Conservation (phyloP, 495 filamentous ascomycete genomes). For the Stereocaulon alpinum region DNA sequence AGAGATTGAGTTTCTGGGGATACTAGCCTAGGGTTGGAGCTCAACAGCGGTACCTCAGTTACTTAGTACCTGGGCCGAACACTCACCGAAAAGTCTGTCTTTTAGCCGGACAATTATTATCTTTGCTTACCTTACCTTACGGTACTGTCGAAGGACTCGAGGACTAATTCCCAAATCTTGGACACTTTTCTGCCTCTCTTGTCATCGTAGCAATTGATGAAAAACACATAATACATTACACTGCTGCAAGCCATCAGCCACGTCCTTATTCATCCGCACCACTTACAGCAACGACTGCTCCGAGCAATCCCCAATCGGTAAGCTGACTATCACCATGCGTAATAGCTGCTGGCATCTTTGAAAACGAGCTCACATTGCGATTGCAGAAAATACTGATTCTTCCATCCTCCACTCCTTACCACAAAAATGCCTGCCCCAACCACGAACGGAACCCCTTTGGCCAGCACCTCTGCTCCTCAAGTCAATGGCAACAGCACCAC, state of each 20-base stretch:
- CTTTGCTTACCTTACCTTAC: background rate
- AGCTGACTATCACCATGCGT: conserved; percentile 4
- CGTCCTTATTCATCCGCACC: background rate
- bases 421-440: conserved; percentile 42
- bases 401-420: conserved; percentile 14
- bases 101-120: background rate
- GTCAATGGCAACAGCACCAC: conserved; percentile 28
- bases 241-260: conserved; percentile 7
- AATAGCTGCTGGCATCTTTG: background rate
- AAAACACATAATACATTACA: background rate
- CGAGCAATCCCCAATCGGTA: conserved; percentile 3
- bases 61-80: background rate
- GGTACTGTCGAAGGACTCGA: background rate
- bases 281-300: background rate
- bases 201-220: background rate
- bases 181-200: background rate
- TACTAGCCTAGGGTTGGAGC: conserved; percentile 3
- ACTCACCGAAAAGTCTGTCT: background rate
- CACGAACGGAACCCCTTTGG: conserved; percentile 14
- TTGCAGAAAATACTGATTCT: conserved; percentile 10
- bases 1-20: background rate
- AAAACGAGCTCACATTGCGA: background rate
- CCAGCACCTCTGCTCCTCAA: conserved; percentile 23
- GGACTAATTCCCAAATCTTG: background rate
- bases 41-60: conserved; percentile 7